These are phyloP conservation scores for Fusarium albosuccineum DNA, from an alignment of 2,329 filamentous ascomycete genomes.

Conservation along the genomic window DNA sequence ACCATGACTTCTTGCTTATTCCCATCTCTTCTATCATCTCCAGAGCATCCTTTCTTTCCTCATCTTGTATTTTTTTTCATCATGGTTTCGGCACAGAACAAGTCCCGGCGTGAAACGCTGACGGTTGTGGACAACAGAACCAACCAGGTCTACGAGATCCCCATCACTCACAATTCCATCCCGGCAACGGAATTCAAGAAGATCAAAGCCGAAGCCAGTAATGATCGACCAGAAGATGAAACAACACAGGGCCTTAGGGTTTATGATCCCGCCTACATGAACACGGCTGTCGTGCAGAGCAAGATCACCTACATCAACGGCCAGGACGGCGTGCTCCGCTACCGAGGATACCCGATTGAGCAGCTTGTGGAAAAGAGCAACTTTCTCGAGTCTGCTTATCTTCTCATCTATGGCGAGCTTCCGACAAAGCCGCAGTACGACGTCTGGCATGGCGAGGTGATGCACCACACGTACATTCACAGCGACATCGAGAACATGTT, in stretches of 20 bases:
- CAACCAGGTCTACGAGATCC: slow-evolving; percentile 61
- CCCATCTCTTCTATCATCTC: neutral
- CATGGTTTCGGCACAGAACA: slow-evolving; percentile 20
- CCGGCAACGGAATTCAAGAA: slow-evolving; percentile 65
- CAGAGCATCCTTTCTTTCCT: neutral
- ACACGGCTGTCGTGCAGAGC: slow-evolving; percentile 64
- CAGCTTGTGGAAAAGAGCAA: slow-evolving; percentile 63
- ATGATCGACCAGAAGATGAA: slow-evolving; percentile 60
- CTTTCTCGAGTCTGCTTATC: slow-evolving; percentile 63
- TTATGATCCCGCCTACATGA: slow-evolving; percentile 66
- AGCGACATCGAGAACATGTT: slow-evolving; percentile 64
- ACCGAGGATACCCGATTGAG: slow-evolving; percentile 65
- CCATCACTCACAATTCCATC: slow-evolving; percentile 64
- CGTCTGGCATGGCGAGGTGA: slow-evolving; percentile 61
- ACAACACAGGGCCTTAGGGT: slow-evolving; percentile 63
- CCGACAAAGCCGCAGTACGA: slow-evolving; percentile 57
- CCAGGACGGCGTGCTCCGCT: slow-evolving; percentile 63
- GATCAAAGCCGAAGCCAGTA: slow-evolving; percentile 55
- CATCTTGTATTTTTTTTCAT: neutral
- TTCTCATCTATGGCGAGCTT: slow-evolving; percentile 65
- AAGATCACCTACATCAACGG: slow-evolving; percentile 67
- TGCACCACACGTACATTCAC: slow-evolving; percentile 65
- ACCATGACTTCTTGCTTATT: slow-evolving; percentile 9
- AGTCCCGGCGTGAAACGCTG: slow-evolving; percentile 47
- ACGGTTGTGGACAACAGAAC: slow-evolving; percentile 65